A percentile compares a stretch with the other conserved stretches of the same genome.
phyloP scores from a whole-genome alignment of 148 eudicot species.

The Polygonum aviculare region DNA sequence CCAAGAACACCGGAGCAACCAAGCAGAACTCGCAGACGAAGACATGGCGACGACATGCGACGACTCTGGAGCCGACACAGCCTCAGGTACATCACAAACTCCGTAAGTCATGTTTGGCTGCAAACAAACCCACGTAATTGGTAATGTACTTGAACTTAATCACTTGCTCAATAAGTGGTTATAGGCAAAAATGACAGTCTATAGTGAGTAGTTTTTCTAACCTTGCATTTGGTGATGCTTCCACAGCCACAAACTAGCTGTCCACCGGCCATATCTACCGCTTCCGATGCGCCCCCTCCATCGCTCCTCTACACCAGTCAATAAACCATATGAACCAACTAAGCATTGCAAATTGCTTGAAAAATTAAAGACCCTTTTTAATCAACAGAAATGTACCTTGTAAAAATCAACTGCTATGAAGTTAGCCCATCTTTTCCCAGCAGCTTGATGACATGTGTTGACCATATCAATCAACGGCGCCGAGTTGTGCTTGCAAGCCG shows the following conservation, averaged over 20 bases:
- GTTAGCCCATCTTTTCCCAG: conserved; percentile 89
- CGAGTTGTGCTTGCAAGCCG: conserved; percentile 75
- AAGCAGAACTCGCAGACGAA: conserved; percentile 14
- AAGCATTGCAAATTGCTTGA: background rate
- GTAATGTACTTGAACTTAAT: too few species aligned
- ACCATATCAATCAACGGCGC: conserved; percentile 52
- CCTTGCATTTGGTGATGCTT: conserved; percentile 64
- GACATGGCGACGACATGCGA: conserved; percentile 20
- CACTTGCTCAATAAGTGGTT: too few species aligned
- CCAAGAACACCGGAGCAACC: conserved; percentile 26
- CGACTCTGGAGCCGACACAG: conserved; percentile 16
- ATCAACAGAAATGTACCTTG: conserved; percentile 37
- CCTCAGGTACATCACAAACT: conserved; percentile 45
- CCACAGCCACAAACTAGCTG: conserved; percentile 68
- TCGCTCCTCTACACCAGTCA: conserved; percentile 68
- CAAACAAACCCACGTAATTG: background rate
- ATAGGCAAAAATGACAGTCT: too few species aligned
- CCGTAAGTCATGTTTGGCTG: conserved; percentile 73
- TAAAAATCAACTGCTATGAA: conserved; percentile 86
- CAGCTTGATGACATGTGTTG: conserved; percentile 51
- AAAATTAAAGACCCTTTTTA: background rate
- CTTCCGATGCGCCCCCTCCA: conserved; percentile 91
- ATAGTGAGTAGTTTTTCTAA: conserved; percentile 16
- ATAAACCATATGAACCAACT: background rate
- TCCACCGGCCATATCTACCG: conserved; percentile 79